Base-by-base conservation (phyloP, 768 basidiomycete species). In the Krasilnikovozyma curviuscula region DNA sequence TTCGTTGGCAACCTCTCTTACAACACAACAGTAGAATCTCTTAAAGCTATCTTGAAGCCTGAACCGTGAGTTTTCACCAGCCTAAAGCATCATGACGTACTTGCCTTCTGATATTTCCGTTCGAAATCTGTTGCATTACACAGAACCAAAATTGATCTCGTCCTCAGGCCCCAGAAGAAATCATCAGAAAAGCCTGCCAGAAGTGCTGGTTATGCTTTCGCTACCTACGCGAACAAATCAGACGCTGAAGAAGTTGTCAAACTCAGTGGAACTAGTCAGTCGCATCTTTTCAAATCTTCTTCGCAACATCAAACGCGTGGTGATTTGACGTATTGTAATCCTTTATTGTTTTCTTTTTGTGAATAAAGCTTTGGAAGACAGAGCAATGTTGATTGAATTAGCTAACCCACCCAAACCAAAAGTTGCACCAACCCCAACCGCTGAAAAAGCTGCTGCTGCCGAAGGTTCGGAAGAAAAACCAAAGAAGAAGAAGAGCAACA, bases 1-100 rank as follows among this genome's bases (percentile, higher is more conserved):
- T 89, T 89, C 67, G 83, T 79, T 63, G 86, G 86, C 60, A 91
- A 91, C 70, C 84, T 91, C 72, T 77, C 83, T 71, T 91, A 88
- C 69, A 72, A 77, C 63, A 85, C 83, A 58, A 83, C 81, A 72
- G 83, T 85, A 73, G 81, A 84, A 69, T 82, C 82, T 77, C 79
- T 91, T 70, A 81, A 76, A 79, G 70, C 81, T 67, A 81, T 91
- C 73, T 91, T 89, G 73, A 79, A 73, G 67, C 80, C 81, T 64
- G 78, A 18, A 4, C 40, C 13, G 21, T 32, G 9, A n/a, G n/a
- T 18, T 10, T 30, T 45, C 23, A 14, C 13, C 41, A 52, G 50
- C 40, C 39, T 52, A 10, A 46, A 44, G 27, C 29, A 35, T 31
- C 44, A 52, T n/a, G n/a, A n/a, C n/a, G n/a, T n/a, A 46, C 40